Conservation (phyloP, 2,329 filamentous ascomycete species). For the Trichoderma afroharzianum region DNA sequence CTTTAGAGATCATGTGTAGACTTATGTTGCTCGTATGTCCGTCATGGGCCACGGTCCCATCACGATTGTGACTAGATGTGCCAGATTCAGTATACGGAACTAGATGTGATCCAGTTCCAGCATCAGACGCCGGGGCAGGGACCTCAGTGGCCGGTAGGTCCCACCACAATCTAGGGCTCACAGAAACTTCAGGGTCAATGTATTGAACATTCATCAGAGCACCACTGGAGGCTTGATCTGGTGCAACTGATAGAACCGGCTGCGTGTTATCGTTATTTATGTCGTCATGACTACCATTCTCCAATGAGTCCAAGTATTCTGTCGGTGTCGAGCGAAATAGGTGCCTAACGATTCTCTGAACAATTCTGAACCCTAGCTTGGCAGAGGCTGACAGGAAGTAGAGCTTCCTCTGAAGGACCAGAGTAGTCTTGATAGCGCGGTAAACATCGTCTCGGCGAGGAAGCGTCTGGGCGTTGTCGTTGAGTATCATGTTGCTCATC, state of each 20-base stretch:
- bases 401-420: conserved; percentile 32
- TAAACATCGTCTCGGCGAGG: conserved; percentile 38
- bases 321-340: background rate
- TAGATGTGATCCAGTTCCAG: background rate
- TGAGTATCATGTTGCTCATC: conserved; percentile 47
- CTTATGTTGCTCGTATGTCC: too few species aligned
- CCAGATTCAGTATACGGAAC: background rate
- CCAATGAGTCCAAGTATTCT: background rate
- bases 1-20: too few species aligned
- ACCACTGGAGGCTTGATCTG: background rate
- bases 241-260: background rate
- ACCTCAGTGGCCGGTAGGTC: background rate
- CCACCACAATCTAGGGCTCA: background rate
- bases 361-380: conserved; percentile 34
- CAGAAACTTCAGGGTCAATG: background rate
- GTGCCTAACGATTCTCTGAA: conserved; percentile 25
- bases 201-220: background rate
- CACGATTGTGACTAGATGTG: background rate
- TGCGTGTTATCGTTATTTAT: background rate
- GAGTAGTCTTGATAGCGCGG: conserved; percentile 35
- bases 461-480: conserved; percentile 40
- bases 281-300: background rate
- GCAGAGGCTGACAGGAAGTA: conserved; percentile 33
- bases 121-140: background rate
- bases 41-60: rapidly evolving